phyloP scores from a whole-genome alignment of 257 asterid genomes.

The Euphrasia confusa region DNA sequence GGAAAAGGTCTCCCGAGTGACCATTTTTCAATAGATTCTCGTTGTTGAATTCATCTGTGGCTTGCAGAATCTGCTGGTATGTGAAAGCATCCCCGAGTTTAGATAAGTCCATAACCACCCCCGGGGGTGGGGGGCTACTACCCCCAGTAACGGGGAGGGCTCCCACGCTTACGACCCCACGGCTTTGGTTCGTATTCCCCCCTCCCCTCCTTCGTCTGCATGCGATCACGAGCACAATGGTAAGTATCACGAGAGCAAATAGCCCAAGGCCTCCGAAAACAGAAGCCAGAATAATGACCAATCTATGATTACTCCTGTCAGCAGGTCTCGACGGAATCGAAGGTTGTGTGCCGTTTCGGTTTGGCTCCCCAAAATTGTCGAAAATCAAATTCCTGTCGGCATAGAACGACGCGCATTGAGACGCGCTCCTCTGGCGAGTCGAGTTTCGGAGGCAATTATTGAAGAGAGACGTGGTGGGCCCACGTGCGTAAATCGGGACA shows the following conservation, averaged over 20 bases:
- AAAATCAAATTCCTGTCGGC: slow-evolving; percentile 56
- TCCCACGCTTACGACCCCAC: slow-evolving; percentile 47
- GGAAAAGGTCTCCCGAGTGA: slow-evolving; percentile 76
- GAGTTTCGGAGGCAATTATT: slow-evolving; percentile 62
- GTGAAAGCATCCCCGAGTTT: slow-evolving; percentile 69
- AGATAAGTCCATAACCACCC: slow-evolving; percentile 47
- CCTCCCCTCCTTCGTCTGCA: slow-evolving; percentile 63
- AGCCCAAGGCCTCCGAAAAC: slow-evolving; percentile 69
- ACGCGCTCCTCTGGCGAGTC: slow-evolving; percentile 49
- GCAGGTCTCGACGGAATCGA: slow-evolving; percentile 32
- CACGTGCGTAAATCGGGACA: slow-evolving; percentile 52
- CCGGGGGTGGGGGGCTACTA: slow-evolving; percentile 49
- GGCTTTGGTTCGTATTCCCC: slow-evolving; percentile 38
- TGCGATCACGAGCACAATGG: slow-evolving; percentile 32
- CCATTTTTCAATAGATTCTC: slow-evolving; percentile 67
- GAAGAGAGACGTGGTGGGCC: slow-evolving; percentile 30
- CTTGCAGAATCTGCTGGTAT: slow-evolving; percentile 74
- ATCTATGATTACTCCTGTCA: slow-evolving; percentile 28
- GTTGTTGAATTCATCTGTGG: slow-evolving; percentile 58
- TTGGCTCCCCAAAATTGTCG: slow-evolving; percentile 75
- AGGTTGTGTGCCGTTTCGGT: slow-evolving; percentile 39
- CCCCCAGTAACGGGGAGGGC: slow-evolving; percentile 52
- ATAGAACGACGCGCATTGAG: slow-evolving; percentile 68
- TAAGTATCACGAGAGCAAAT: slow-evolving; percentile 37
- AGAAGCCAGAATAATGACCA: slow-evolving; percentile 54